Base-by-base conservation (phyloP, 352 stramenopile species). In the Phytophthora constricta region DNA sequence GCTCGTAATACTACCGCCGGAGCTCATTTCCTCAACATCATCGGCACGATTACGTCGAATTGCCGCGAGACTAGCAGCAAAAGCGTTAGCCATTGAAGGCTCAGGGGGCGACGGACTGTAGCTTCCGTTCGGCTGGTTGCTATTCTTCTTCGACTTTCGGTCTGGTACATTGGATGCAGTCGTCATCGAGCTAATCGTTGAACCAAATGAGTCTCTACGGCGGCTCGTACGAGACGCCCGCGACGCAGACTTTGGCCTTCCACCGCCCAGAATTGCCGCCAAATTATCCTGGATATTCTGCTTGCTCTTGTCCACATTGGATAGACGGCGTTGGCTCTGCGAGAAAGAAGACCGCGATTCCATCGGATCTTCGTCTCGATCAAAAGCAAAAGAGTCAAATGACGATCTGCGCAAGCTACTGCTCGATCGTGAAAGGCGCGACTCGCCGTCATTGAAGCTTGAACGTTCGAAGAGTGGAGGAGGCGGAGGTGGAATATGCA, bases 21-120 rank as follows among this genome's bases (percentile, higher is more conserved):
- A 56, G 19, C 51, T 76, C 26, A 41, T 74, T 25, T 89, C 76
- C 10, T 91, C 85, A 52, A 90, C 69, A 4, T 79, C 90, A 34
- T 91, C 79, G 2, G 77, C 77, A 27, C 85, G 79, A 49, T 91
- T 91, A 16, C 78, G 76, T 56, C 85, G 82, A 66, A 93, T 93
- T 7, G 85, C 85, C 56, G 81, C 85, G 27, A 93, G 70, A 62
- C 85, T 93, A 5, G 81, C 77, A 52, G 85, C 85, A 69, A 93
- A 91, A 11, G 81, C 85, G 47, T 93, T 90, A 13, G 73, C 74
- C 55, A 90, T 86, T 9, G 68, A 62, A 9, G 76, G 71, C 20
- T 77, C 68, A n/a, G 63, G 5, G 5, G 50, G 43, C 43, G n/a
- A n/a, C 55, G 59, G 20, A 25, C 22, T 62, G 34, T 22, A 66